Conservation (phyloP, 2,329 filamentous ascomycete genomes). For the Trichoderma koningiopsis region DNA sequence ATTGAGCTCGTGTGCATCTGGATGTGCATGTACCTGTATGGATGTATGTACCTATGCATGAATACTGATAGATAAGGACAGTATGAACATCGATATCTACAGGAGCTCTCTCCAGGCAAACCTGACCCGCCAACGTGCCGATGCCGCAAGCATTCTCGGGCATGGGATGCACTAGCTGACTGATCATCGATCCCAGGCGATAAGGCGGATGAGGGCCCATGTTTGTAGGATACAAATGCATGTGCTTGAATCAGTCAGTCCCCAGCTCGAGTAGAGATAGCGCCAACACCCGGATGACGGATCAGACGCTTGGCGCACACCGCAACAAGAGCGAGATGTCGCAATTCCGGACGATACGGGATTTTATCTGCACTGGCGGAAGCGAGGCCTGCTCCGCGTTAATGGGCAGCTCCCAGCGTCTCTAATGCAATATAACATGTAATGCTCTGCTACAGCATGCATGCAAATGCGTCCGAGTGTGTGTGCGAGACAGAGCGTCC, state of each 20-base stretch:
- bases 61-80: background rate
- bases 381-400: background rate
- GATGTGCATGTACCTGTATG: background rate
- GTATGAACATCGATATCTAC: background rate
- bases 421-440: background rate
- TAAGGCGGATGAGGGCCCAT: slow-evolving; percentile 5
- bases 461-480: background rate
- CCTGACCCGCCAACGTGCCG: background rate
- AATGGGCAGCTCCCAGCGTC: background rate
- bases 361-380: background rate
- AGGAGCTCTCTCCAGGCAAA: background rate
- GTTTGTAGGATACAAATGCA: background rate
- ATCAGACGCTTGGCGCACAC: background rate
- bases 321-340: background rate
- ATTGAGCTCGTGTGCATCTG: background rate
- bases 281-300: background rate
- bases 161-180: slow-evolving; percentile 4
- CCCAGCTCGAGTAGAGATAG: background rate
- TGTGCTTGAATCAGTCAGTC: background rate
- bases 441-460: background rate
- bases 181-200: slow-evolving; percentile 13
- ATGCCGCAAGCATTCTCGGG: slow-evolving; percentile 4
- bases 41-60: background rate
- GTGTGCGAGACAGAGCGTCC: background rate
- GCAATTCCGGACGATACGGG: slow-evolving; percentile 7